Percentiles rank a stretch among this genome's conserved stretches.
phyloP scores from a whole-genome alignment of 257 asterid species.

The Cruciata laevipes region DNA sequence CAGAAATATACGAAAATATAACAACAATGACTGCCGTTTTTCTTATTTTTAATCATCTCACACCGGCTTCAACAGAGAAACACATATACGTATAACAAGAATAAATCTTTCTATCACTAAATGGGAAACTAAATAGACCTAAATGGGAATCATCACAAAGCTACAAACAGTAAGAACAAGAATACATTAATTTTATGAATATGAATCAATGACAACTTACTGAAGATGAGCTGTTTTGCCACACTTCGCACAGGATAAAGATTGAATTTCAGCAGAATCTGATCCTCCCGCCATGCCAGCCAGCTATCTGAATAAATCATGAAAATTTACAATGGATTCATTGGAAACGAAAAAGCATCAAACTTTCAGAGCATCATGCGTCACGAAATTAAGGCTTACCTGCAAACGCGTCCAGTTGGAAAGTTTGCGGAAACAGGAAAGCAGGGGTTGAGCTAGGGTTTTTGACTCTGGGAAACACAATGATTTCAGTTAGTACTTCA shows the following conservation, averaged over 20 bases:
- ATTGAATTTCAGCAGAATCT: conserved; percentile 40
- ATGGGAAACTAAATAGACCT: not conserved
- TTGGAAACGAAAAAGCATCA: not conserved
- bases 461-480: not conserved
- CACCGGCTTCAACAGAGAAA: no score
- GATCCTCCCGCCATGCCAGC: conserved; percentile 60
- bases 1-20: no score
- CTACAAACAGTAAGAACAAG: conserved; percentile 1
- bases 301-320: not conserved
- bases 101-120: no score
- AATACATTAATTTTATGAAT: not conserved
- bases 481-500: no score
- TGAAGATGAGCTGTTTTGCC: conserved; percentile 84
- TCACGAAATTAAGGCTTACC: conserved; percentile 5
- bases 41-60: no score
- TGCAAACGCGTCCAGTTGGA: conserved; percentile 3
- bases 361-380: not conserved
- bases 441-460: conserved; percentile 31
- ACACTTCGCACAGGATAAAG: conserved; percentile 66
- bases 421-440: not conserved
- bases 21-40: no score
- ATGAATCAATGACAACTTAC: conserved; percentile 35
- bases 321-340: not conserved
- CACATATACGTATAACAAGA: no score
- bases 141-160: not conserved